Base-by-base conservation (phyloP, 1,284 basidiomycete species). In the Dichomitus squalens region DNA sequence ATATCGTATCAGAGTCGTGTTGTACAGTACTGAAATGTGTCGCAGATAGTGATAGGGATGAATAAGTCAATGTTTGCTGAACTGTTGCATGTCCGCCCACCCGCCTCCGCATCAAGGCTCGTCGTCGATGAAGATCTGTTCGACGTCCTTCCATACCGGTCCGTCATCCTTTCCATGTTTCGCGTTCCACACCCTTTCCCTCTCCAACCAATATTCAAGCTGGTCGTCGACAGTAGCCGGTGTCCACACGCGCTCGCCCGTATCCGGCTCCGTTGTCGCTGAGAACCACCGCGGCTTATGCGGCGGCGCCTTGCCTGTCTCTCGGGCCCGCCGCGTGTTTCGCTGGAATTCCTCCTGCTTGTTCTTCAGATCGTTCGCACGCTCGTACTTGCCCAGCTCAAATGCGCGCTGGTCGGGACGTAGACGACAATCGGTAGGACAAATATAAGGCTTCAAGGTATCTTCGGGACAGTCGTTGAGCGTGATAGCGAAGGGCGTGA, bases 331-430 rank as follows among this genome's bases (percentile, higher is more conserved):
- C 54, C 96, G 79, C 7, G 89, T 95, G 53, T 76, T 78, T 1
- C 96, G 82, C 76, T 99, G 96, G 68, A 82, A 84, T 62, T 97
- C 93, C 71, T 98, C 96, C 69, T 98, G 93, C 59, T 79, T 79
- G 25, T 82, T 79, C 78, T 99, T 98, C 64, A 98, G 78, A 53
- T 82, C 84, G 72, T 98, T 97, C 46, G 96, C 96, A 34, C 84
- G 78, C 65, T 98, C 95, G 68, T 95, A 98, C 69, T 85, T 80
- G n/a, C 95, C 95, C 64, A 86, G 75, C 79, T 98, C 95, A 67
- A 97, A 97, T n/a, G 95, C 95, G 27, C 93, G 82, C 72, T 98
- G 93, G 71, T 99, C 96, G 0, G 95, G 96, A 0, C 96, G 85
- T 44, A 98, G 74, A 1, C 96, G 86, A 70, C 96, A 98, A 75